Conservation (phyloP, 2,329 filamentous ascomycete genomes). For the Xylariaceae sp. region DNA sequence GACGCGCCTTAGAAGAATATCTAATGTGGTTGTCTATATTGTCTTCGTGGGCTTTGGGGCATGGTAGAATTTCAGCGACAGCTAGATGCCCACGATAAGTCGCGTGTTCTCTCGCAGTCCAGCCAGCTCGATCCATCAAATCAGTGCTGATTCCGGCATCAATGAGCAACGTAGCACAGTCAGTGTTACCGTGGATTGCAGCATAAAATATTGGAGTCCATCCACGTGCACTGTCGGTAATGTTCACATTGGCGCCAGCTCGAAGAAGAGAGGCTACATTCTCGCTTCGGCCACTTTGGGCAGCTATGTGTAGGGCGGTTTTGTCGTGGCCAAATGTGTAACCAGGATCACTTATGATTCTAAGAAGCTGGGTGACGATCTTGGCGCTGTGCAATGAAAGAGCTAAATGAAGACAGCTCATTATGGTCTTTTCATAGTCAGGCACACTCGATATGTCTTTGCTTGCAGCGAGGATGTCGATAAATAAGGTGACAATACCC, state of each 20-base stretch:
- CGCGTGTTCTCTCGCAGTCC: conserved; percentile 34
- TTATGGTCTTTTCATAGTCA: neutral
- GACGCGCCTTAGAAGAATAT: neutral
- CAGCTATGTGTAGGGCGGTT: conserved; percentile 25
- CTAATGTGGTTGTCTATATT: neutral
- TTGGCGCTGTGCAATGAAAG: neutral
- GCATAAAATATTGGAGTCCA: conserved; percentile 34
- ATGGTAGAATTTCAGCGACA: conserved; percentile 19
- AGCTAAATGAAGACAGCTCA: conserved; percentile 2
- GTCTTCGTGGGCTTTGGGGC: neutral
- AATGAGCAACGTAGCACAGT: conserved; percentile 25
- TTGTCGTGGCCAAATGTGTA: conserved; percentile 13
- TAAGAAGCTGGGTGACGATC: neutral
- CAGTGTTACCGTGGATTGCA: conserved; percentile 24
- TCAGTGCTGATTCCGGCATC: conserved; percentile 22
- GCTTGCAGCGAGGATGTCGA: neutral
- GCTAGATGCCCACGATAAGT: conserved; percentile 31
- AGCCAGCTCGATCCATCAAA: conserved; percentile 26
- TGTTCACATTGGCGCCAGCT: conserved; percentile 14
- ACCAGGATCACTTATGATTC: conserved; percentile 4
- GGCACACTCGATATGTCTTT: neutral
- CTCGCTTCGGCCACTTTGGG: conserved; percentile 15
- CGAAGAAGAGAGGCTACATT: conserved; percentile 6
- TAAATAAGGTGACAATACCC: neutral
- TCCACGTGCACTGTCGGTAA: conserved; percentile 19